Evolutionary conservation across 2,329 filamentous ascomycete species (phyloP).

Genomic region (Botryotinia calthae): DNA sequence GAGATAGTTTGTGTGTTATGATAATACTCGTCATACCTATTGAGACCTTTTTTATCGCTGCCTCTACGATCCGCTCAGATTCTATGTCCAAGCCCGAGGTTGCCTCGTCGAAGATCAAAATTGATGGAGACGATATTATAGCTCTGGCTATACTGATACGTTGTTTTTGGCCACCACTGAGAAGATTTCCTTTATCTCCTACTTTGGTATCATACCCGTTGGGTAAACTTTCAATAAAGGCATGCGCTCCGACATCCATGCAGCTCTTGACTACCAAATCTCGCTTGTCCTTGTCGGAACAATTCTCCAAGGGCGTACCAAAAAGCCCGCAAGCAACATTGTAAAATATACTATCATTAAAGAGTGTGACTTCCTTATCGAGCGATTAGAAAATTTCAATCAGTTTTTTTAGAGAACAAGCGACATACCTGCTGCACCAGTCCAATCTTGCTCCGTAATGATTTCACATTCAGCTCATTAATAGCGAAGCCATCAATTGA

Average conservation of each 20-base stretch:
- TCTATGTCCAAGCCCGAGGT: conserved; percentile 90
- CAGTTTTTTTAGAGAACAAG: conserved; percentile 40
- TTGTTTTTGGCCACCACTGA: conserved; percentile 92
- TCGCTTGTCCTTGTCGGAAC: not conserved
- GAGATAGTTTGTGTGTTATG: conserved; percentile 89
- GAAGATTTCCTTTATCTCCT: conserved; percentile 81
- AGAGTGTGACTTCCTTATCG: conserved; percentile 60
- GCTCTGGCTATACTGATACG: conserved; percentile 88
- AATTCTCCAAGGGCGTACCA: conserved; percentile 11
- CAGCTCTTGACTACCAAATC: conserved; percentile 75
- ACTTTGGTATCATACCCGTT: conserved; percentile 88
- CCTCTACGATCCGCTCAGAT: conserved; percentile 87
- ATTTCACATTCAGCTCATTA: conserved; percentile 33
- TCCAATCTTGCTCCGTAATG: conserved; percentile 28
- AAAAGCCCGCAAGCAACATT: conserved; percentile 19
- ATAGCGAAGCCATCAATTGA: conserved; percentile 36
- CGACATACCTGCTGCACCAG: conserved; percentile 47
- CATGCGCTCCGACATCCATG: conserved; percentile 84
- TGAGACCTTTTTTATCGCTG: conserved; percentile 78
- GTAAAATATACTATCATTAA: conserved; percentile 46
- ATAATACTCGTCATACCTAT: conserved; percentile 86
- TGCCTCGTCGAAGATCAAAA: conserved; percentile 87
- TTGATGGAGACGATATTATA: conserved; percentile 81
- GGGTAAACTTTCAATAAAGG: conserved; percentile 76
- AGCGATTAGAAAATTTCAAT: conserved; percentile 64